Evolutionary conservation across 2,329 filamentous ascomycete genomes (phyloP).

Genomic region (Colletotrichum lindemuthianum): DNA sequence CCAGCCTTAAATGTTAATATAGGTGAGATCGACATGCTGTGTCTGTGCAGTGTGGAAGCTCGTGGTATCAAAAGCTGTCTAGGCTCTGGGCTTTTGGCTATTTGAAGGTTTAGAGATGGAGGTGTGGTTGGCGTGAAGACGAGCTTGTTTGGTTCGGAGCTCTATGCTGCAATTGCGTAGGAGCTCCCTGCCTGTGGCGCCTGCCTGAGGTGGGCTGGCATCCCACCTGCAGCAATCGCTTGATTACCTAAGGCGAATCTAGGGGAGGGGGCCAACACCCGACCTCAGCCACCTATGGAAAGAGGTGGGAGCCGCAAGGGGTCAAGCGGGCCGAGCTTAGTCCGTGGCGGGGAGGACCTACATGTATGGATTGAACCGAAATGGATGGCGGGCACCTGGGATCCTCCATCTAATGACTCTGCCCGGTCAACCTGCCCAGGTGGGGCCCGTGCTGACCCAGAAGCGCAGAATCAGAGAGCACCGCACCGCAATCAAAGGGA

Average conservation of each 20-base stretch:
- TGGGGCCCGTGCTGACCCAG: conserved; percentile 34
- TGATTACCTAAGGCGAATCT: not conserved
- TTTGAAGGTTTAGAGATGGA: conserved; percentile 10
- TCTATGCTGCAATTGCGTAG: conserved; percentile 34
- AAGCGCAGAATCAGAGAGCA: conserved; percentile 27
- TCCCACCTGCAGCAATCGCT: conserved; percentile 4
- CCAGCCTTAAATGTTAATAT: conserved; percentile 98
- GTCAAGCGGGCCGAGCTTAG: conserved; percentile 36
- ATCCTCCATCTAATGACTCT: too few species aligned
- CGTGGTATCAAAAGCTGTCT: conserved; percentile 3
- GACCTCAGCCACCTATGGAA: too few species aligned
- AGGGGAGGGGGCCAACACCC: too few species aligned
- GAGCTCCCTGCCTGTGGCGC: conserved; percentile 31
- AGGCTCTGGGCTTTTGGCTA: not conserved
- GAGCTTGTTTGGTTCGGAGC: conserved; percentile 29
- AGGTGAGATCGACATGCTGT: conserved; percentile 81
- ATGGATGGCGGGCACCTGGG: not conserved
- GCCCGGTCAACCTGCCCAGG: not conserved
- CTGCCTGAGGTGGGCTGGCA: conserved; percentile 23
- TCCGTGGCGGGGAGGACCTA: conserved; percentile 36
- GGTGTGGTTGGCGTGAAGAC: conserved; percentile 23
- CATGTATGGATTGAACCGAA: too few species aligned
- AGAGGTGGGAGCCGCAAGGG: too few species aligned
- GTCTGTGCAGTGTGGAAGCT: conserved; percentile 6
- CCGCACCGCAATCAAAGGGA: conserved; percentile 36